phyloP scores from a whole-genome alignment of 2,329 filamentous ascomycete species.

The Dactylellina haptotyla region DNA sequence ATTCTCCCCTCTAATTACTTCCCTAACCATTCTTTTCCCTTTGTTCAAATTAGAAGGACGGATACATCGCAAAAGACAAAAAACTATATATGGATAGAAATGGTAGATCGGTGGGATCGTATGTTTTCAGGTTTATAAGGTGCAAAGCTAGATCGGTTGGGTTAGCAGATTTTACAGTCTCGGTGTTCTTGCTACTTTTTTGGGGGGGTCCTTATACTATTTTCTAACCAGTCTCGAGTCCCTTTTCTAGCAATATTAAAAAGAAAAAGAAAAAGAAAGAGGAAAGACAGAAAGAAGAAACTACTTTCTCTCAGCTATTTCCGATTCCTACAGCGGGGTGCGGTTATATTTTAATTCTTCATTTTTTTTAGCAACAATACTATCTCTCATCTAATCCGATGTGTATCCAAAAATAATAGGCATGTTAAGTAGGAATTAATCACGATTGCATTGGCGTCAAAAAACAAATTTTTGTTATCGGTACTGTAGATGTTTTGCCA shows the following conservation, averaged over 20 bases:
- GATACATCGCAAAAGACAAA: constrained; percentile 23
- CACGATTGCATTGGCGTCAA: not conserved
- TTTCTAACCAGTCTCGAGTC: not conserved
- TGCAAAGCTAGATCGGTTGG: constrained; percentile 50
- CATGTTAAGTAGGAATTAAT: no score
- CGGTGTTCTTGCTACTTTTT: constrained; percentile 29
- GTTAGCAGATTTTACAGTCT: constrained; percentile 16
- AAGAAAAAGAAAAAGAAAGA: not conserved
- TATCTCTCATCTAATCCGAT: no score
- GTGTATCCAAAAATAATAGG: no score
- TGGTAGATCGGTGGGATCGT: constrained; percentile 27
- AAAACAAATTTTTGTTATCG: no score
- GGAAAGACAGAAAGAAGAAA: no score
- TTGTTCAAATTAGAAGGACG: constrained; percentile 31
- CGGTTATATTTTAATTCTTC: no score
- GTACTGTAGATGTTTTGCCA: no score
- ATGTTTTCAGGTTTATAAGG: constrained; percentile 30
- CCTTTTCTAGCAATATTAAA: not conserved
- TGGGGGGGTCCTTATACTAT: not conserved
- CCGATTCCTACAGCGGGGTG: constrained; percentile 7
- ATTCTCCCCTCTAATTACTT: not conserved
- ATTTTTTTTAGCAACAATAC: no score
- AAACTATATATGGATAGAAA: constrained; percentile 41
- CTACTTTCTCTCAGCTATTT: no score
- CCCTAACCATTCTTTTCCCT: constrained; percentile 3